A percentile compares a stretch with the other conserved stretches of the same genome.
phyloP scores from a whole-genome alignment of 768 basidiomycete species.

The Boletus huronensis region DNA sequence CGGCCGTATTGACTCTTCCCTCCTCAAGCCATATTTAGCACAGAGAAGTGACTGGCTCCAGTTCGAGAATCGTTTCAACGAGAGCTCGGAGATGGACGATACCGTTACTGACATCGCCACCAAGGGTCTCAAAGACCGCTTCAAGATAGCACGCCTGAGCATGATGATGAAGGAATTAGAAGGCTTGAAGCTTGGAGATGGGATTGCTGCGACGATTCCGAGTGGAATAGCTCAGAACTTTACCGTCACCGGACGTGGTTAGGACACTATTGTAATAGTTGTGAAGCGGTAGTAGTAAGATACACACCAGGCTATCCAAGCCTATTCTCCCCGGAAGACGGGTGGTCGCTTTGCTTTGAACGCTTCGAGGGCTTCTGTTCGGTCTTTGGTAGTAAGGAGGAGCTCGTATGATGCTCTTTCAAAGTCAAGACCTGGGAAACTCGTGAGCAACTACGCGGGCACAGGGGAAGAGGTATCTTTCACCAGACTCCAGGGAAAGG shows the following conservation, averaged over 20 bases:
- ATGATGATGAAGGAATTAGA: constrained; percentile 89
- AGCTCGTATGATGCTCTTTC: constrained; percentile 84
- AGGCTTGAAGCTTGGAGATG: constrained; percentile 56
- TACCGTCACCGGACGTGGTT: constrained; percentile 44
- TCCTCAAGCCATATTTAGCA: constrained; percentile 87
- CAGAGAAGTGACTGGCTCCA: constrained; percentile 89
- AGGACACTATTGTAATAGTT: constrained; percentile 23
- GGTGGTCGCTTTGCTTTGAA: constrained; percentile 83
- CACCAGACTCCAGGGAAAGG: constrained; percentile 73
- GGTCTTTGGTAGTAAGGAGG: constrained; percentile 70
- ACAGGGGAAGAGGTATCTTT: neutral
- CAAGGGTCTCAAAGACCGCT: constrained; percentile 51
- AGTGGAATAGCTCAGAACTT: constrained; percentile 56
- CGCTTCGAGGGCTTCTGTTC: constrained; percentile 78
- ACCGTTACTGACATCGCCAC: constrained; percentile 38
- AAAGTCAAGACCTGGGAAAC: constrained; percentile 73
- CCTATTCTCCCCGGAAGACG: constrained; percentile 74
- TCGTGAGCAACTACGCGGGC: neutral
- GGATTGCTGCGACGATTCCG: constrained; percentile 56
- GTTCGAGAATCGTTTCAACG: constrained; percentile 79
- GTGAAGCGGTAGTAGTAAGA: neutral
- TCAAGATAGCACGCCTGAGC: constrained; percentile 68
- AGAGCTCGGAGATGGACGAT: constrained; percentile 44
- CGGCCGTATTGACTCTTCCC: constrained; percentile 80
- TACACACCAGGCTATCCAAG: constrained; percentile 1